Conservation (phyloP, 441 rosid genomes). For the Codiaeum variegatum region DNA sequence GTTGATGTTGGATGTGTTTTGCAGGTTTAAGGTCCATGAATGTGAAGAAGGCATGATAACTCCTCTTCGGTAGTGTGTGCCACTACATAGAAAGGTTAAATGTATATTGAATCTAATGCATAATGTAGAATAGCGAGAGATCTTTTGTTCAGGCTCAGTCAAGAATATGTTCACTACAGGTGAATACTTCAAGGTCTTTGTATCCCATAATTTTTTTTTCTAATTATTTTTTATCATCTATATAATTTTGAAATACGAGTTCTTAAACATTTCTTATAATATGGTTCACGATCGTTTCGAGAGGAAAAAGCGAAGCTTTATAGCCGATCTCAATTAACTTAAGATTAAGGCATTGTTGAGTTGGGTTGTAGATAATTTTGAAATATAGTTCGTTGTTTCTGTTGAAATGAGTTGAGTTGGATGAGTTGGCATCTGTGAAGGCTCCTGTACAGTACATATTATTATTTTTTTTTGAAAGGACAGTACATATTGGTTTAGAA, state of each 20-base stretch:
- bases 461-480: too few relatives aligned
- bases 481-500: conserved; percentile 14
- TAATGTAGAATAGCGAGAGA: conserved; percentile 33
- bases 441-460: too few relatives aligned
- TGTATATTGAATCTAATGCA: conserved; percentile 35
- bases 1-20: conserved; percentile 14
- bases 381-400: conserved; percentile 23
- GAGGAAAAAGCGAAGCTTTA: too few relatives aligned
- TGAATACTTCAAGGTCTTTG: conserved; percentile 25
- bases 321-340: too few relatives aligned
- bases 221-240: conserved; percentile 10
- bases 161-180: conserved; percentile 19
- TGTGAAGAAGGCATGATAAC: conserved; percentile 17
- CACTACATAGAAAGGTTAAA: conserved; percentile 19
- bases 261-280: too few relatives aligned
- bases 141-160: conserved; percentile 17
- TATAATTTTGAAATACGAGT: conserved; percentile 27
- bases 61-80: conserved; percentile 11
- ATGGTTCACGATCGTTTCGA: too few relatives aligned
- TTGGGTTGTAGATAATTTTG: conserved; percentile 26
- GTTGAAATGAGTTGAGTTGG: conserved; percentile 13
- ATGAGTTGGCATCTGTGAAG: background rate
- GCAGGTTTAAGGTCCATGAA: conserved; percentile 26
- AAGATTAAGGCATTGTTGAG: too few relatives aligned
- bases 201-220: conserved; percentile 11